Evolutionary conservation across 306 rosid species (phyloP).

Genomic region (Cicer pinnatifidum): DNA sequence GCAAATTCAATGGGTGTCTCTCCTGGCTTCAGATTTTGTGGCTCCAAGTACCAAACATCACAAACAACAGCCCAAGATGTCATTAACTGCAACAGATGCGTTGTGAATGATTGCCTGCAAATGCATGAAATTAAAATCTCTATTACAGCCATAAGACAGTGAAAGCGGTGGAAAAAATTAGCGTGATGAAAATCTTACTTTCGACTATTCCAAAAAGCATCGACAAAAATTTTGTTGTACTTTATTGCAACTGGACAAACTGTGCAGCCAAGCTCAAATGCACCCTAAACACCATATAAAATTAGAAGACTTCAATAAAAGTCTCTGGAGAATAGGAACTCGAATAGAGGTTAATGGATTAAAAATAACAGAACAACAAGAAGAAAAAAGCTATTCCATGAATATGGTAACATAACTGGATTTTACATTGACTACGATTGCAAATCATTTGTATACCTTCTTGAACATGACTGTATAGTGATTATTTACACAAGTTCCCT

Average conservation of each 20-base stretch:
- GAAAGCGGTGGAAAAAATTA: background rate
- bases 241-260: slow-evolving; percentile 96
- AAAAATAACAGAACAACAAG: background rate
- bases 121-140: slow-evolving; percentile 24
- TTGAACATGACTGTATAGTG: slow-evolving; percentile 97
- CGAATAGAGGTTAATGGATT: background rate
- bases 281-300: slow-evolving; percentile 72
- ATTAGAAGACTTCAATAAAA: slow-evolving; percentile 37
- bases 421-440: slow-evolving; percentile 1
- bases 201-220: slow-evolving; percentile 98
- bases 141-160: background rate
- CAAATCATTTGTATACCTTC: slow-evolving; percentile 61
- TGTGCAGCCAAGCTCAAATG: slow-evolving; percentile 92
- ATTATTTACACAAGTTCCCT: slow-evolving; percentile 98
- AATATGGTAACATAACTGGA: slow-evolving; percentile 18
- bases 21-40: slow-evolving; percentile 78
- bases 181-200: slow-evolving; percentile 61
- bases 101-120: slow-evolving; percentile 89
- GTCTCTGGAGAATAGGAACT: slow-evolving; percentile 11
- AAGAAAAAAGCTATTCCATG: slow-evolving; percentile 1
- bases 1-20: slow-evolving; percentile 93
- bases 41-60: slow-evolving; percentile 98
- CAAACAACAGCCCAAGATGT: slow-evolving; percentile 98
- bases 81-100: slow-evolving; percentile 97
- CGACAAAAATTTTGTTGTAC: slow-evolving; percentile 96